These are phyloP conservation scores for Thielaviopsis musarum DNA, from an alignment of 2,329 filamentous ascomycete species.

Conservation along the genomic window DNA sequence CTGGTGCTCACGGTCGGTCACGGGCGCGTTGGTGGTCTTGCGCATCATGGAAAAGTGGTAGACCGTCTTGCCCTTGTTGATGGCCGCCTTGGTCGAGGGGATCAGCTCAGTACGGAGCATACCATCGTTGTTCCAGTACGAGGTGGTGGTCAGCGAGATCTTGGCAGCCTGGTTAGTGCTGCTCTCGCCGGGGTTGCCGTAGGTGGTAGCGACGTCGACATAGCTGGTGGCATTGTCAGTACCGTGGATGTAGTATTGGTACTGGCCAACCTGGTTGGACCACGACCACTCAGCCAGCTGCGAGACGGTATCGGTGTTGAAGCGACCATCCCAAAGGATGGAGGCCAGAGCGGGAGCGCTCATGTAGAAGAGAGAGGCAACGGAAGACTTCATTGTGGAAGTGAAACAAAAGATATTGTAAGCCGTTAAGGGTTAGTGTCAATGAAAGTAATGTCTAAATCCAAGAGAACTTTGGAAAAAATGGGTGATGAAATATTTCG, in stretches of 20 bases:
- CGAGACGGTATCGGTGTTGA: conserved; percentile 38
- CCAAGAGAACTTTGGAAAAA: not conserved
- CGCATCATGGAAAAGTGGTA: conserved; percentile 58
- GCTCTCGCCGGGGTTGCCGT: conserved; percentile 49
- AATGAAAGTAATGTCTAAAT: conserved; percentile 6
- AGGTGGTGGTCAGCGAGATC: conserved; percentile 45
- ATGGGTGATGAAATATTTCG: not conserved
- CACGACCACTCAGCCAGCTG: conserved; percentile 48
- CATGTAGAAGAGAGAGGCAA: conserved; percentile 4
- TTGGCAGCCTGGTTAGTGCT: conserved; percentile 47
- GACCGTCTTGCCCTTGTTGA: conserved; percentile 49
- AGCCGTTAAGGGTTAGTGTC: not conserved
- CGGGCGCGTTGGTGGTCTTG: conserved; percentile 40
- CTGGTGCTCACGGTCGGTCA: conserved; percentile 49
- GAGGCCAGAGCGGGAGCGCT: conserved; percentile 11
- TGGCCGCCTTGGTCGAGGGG: conserved; percentile 47
- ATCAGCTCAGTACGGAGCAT: conserved; percentile 64
- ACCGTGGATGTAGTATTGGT: conserved; percentile 66
- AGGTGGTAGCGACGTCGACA: conserved; percentile 40
- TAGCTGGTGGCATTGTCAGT: conserved; percentile 37
- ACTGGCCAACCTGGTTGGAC: conserved; percentile 50
- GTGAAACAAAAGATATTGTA: conserved; percentile 7
- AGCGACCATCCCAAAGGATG: conserved; percentile 47
- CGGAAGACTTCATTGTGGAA: conserved; percentile 12
- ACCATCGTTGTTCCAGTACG: conserved; percentile 54